Conservation (phyloP, 495 filamentous ascomycete species). For the Penicillium odoratum region DNA sequence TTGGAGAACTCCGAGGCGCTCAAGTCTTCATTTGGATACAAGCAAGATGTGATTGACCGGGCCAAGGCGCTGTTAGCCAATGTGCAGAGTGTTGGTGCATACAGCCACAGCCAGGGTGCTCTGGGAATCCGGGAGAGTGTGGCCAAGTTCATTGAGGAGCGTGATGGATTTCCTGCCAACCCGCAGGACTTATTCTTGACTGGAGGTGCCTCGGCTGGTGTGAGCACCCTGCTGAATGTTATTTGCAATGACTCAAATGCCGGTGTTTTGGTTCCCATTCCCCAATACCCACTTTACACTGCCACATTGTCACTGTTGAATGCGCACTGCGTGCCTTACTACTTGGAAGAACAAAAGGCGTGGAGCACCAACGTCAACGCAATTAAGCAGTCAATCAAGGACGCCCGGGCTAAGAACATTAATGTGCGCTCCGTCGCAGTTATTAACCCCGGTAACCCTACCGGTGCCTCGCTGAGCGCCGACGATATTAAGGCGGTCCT, state of each 20-base stretch:
- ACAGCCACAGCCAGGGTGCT: slow-evolving; percentile 90
- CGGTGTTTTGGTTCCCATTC: slow-evolving; percentile 91
- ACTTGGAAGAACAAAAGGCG: slow-evolving; percentile 76
- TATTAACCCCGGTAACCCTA: slow-evolving; percentile 98
- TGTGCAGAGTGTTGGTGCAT: slow-evolving; percentile 90
- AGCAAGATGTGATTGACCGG: slow-evolving; percentile 82
- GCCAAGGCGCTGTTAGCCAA: slow-evolving; percentile 75
- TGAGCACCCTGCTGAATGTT: slow-evolving; percentile 87
- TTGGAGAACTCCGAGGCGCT: slow-evolving; percentile 74
- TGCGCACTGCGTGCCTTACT: slow-evolving; percentile 87
- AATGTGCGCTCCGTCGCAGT: slow-evolving; percentile 91
- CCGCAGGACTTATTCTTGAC: slow-evolving; percentile 80
- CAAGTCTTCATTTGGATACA: slow-evolving; percentile 69
- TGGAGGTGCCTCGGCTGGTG: slow-evolving; percentile 88
- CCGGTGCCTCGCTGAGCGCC: slow-evolving; percentile 76
- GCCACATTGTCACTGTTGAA: slow-evolving; percentile 85
- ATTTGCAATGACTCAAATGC: slow-evolving; percentile 78
- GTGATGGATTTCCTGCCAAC: slow-evolving; percentile 84
- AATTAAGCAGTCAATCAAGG: slow-evolving; percentile 68
- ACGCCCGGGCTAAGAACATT: slow-evolving; percentile 71
- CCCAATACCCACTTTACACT: slow-evolving; percentile 97
- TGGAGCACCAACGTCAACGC: slow-evolving; percentile 83
- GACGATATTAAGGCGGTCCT: slow-evolving; percentile 80
- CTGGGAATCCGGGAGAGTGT: slow-evolving; percentile 83
- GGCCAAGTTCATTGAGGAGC: slow-evolving; percentile 85